A percentile compares a stretch with the other conserved stretches of the same genome.
These are phyloP conservation scores for Rhizomucor pusillus DNA, from an alignment of 371 early-diverging fungal species.

Conservation along the genomic window DNA sequence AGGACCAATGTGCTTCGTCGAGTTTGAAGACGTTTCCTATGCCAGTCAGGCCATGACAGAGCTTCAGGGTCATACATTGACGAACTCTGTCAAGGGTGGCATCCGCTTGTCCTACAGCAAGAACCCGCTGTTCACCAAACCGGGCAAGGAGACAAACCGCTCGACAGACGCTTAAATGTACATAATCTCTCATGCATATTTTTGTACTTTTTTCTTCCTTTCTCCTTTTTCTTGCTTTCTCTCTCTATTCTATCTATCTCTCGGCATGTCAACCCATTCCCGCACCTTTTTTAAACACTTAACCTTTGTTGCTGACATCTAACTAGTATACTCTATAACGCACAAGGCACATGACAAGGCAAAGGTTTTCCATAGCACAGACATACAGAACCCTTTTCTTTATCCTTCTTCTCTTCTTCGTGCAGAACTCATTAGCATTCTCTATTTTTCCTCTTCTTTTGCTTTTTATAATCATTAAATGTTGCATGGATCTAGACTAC, in stretches of 20 bases:
- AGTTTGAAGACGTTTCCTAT: constrained; percentile 88
- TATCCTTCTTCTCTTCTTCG: not conserved
- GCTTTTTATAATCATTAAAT: not conserved
- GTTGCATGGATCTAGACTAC: too few relatives aligned
- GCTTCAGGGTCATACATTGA: constrained; percentile 76
- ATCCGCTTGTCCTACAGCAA: constrained; percentile 93
- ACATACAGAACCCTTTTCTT: not conserved
- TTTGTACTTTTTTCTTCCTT: not conserved
- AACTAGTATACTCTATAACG: not conserved
- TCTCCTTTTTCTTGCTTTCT: not conserved
- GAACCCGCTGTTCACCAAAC: constrained; percentile 81
- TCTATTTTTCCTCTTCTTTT: constrained; percentile 5
- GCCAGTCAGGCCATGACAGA: constrained; percentile 86
- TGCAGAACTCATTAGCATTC: not conserved
- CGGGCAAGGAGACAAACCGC: constrained; percentile 22
- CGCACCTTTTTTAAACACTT: not conserved
- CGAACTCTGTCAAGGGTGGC: constrained; percentile 89
- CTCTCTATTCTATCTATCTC: constrained; percentile 1
- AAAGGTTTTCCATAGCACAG: too few relatives aligned
- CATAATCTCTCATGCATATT: constrained; percentile 2
- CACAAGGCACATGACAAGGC: not conserved
- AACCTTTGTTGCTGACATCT: not conserved
- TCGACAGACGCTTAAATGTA: constrained; percentile 1
- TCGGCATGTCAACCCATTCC: not conserved
- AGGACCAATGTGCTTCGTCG: constrained; percentile 94